These are phyloP conservation scores for Trichoderma parareesei DNA, from an alignment of 495 filamentous ascomycete species.

Conservation along the genomic window DNA sequence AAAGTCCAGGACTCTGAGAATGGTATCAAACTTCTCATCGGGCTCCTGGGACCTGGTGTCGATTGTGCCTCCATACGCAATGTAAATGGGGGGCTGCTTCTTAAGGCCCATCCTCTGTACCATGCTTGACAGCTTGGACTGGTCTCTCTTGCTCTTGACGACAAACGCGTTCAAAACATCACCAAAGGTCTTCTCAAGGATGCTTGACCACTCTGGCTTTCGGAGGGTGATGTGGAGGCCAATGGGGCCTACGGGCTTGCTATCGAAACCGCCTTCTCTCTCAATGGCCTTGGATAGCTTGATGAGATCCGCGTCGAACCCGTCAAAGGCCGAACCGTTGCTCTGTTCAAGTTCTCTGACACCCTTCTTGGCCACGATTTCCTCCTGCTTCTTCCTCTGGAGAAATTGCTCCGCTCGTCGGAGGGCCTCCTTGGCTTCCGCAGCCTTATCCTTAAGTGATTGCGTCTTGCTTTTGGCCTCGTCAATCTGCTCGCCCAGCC, in stretches of 20 bases:
- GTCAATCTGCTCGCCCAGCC: slow-evolving; percentile 29
- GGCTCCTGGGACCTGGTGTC: slow-evolving; percentile 65
- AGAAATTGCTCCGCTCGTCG: slow-evolving; percentile 28
- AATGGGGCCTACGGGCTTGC: slow-evolving; percentile 76
- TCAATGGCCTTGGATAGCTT: slow-evolving; percentile 58
- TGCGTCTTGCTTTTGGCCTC: slow-evolving; percentile 26
- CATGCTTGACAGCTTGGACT: slow-evolving; percentile 48
- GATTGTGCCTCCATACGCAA: slow-evolving; percentile 51
- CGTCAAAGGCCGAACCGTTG: slow-evolving; percentile 28
- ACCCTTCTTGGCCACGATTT: slow-evolving; percentile 37
- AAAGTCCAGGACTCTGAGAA: slow-evolving; percentile 71
- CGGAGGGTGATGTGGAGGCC: slow-evolving; percentile 65
- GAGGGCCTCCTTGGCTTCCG: slow-evolving; percentile 35
- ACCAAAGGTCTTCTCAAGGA: slow-evolving; percentile 69
- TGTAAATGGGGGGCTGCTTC: slow-evolving; percentile 50
- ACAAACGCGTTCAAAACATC: slow-evolving; percentile 62
- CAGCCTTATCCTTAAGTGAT: slow-evolving; percentile 24
- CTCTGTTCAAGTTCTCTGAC: slow-evolving; percentile 25
- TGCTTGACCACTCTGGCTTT: slow-evolving; percentile 75
- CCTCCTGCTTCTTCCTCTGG: slow-evolving; percentile 37
- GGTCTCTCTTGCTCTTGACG: slow-evolving; percentile 66
- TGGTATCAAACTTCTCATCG: slow-evolving; percentile 60
- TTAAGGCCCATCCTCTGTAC: slow-evolving; percentile 51
- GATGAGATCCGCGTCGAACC: slow-evolving; percentile 55
- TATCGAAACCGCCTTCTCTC: slow-evolving; percentile 54